phyloP scores from a whole-genome alignment of 2,329 filamentous ascomycete genomes.

The Cercospora brassicicola region DNA sequence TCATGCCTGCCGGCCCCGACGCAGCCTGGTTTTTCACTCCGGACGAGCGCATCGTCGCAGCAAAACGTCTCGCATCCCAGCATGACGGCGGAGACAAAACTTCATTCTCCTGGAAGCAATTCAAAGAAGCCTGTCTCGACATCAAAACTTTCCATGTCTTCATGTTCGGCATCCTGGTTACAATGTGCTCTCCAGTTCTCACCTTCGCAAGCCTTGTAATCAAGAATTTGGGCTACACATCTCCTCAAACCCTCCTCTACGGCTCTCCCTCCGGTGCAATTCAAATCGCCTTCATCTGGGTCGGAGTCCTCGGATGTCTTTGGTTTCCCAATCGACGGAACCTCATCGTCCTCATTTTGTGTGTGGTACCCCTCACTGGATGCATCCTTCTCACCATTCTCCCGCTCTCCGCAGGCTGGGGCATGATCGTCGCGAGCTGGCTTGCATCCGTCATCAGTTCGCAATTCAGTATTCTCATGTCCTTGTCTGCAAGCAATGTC shows the following conservation, averaged over 20 bases:
- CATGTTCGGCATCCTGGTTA: constrained; percentile 50
- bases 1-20: constrained; percentile 51
- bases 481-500: constrained; percentile 51
- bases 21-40: constrained; percentile 53
- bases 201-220: constrained; percentile 55
- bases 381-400: constrained; percentile 49
- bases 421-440: constrained; percentile 52
- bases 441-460: constrained; percentile 49
- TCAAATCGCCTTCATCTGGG: constrained; percentile 50
- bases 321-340: constrained; percentile 46
- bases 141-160: constrained; percentile 50
- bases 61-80: constrained; percentile 41
- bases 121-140: constrained; percentile 49
- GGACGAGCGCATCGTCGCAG: constrained; percentile 47
- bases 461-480: constrained; percentile 47
- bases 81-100: constrained; percentile 48
- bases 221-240: constrained; percentile 48
- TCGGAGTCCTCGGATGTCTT: constrained; percentile 45
- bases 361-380: constrained; percentile 48
- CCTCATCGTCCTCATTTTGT: constrained; percentile 44
- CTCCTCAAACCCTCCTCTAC: constrained; percentile 51
- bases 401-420: constrained; percentile 46
- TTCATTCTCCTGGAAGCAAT: constrained; percentile 47
- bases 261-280: constrained; percentile 52
- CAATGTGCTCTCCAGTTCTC: constrained; percentile 50